phyloP scores from a whole-genome alignment of 2,329 filamentous ascomycete genomes.

The Alternaria sp. region DNA sequence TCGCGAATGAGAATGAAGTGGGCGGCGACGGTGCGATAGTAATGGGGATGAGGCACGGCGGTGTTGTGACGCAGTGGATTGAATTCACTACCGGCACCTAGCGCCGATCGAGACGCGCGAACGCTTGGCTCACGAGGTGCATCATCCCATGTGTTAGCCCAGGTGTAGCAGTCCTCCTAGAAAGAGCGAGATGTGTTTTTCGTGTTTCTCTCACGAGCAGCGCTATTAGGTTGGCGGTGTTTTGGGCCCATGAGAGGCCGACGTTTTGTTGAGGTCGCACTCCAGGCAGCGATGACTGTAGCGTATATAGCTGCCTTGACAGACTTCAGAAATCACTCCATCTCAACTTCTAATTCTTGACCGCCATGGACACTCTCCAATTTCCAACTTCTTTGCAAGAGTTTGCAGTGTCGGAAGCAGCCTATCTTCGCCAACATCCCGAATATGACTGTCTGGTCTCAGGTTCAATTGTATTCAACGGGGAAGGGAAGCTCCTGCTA shows the following conservation, averaged over 20 bases:
- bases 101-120: slow-evolving; percentile 22
- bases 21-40: slow-evolving; percentile 16
- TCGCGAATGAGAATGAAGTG: slow-evolving; percentile 9
- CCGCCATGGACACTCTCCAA: slow-evolving; percentile 22
- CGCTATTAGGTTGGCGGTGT: neutral
- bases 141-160: neutral
- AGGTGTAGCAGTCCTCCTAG: neutral
- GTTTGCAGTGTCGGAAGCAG: slow-evolving; percentile 41
- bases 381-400: slow-evolving; percentile 37
- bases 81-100: slow-evolving; percentile 20
- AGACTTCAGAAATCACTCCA: neutral
- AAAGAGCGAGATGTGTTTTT: neutral
- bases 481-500: slow-evolving; percentile 44
- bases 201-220: neutral
- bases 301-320: slow-evolving; percentile 7
- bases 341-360: slow-evolving; percentile 7
- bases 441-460: slow-evolving; percentile 41
- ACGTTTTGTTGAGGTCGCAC: neutral
- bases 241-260: neutral
- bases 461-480: slow-evolving; percentile 47
- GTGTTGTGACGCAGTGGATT: slow-evolving; percentile 26
- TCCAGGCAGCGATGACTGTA: slow-evolving; percentile 15
- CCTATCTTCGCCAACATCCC: slow-evolving; percentile 39
- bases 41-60: slow-evolving; percentile 21
- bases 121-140: slow-evolving; percentile 22